Conservation (phyloP, 2,329 filamentous ascomycete species). For the Colletotrichum eremochloae region DNA sequence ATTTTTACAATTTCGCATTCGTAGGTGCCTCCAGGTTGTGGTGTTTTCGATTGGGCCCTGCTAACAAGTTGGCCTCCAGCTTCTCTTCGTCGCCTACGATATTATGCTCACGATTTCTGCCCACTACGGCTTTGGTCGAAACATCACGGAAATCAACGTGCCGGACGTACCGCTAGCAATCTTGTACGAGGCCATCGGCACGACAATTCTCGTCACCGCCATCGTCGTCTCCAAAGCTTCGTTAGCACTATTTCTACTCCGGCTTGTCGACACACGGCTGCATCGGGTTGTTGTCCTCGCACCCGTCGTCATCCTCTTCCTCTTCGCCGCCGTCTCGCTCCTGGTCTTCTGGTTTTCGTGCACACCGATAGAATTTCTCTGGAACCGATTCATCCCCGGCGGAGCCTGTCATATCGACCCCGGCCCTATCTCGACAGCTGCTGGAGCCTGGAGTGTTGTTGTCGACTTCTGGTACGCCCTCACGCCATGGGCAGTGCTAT, state of each 20-base stretch:
- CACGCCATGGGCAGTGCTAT: conserved; percentile 60
- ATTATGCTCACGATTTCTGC: conserved; percentile 35
- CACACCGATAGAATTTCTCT: conserved; percentile 32
- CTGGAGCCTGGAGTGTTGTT: conserved; percentile 45
- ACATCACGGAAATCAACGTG: conserved; percentile 22
- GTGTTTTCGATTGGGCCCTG: background rate
- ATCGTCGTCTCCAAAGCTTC: conserved; percentile 40
- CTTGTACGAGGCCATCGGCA: conserved; percentile 39
- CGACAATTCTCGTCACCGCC: conserved; percentile 36
- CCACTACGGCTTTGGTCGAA: conserved; percentile 37
- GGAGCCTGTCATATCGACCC: conserved; percentile 34
- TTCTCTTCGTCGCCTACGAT: conserved; percentile 38
- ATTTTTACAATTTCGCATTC: conserved; percentile 38
- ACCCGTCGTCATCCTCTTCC: conserved; percentile 25
- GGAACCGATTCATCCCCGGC: conserved; percentile 30
- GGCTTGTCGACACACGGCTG: conserved; percentile 32
- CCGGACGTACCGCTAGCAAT: conserved; percentile 28
- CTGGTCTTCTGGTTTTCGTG: conserved; percentile 41
- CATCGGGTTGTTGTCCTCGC: conserved; percentile 27
- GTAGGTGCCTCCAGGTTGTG: conserved; percentile 15
- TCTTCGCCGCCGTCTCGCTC: conserved; percentile 25
- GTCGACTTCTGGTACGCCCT: conserved; percentile 56
- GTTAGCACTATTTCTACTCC: conserved; percentile 36
- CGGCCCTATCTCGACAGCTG: conserved; percentile 35
- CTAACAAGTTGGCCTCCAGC: background rate